Percentiles rank a stretch among this genome's conserved stretches.
phyloP scores from a whole-genome alignment of 805 yeast species.

The Saccharomycopsis fibuligera region DNA sequence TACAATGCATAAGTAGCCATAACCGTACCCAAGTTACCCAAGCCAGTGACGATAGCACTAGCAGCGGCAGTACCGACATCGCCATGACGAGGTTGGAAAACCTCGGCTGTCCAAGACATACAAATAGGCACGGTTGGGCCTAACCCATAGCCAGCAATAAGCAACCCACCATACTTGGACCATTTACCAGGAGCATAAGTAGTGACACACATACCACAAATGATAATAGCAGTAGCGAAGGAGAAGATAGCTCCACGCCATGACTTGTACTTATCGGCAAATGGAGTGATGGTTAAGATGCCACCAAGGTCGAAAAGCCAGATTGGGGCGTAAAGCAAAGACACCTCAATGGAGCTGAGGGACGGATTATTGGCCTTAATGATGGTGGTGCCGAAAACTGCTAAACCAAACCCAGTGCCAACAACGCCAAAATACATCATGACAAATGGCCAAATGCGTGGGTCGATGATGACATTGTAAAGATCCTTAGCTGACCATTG shows the following conservation, averaged over 20 bases:
- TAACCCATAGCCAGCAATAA: conserved; percentile 78
- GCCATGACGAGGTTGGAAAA: conserved; percentile 64
- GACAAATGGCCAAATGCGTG: conserved; percentile 71
- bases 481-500: conserved; percentile 61
- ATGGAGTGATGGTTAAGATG: conserved; percentile 67
- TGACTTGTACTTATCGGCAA: conserved; percentile 63
- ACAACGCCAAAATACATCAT: conserved; percentile 91
- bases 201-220: conserved; percentile 66
- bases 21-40: conserved; percentile 83
- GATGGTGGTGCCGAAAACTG: conserved; percentile 78
- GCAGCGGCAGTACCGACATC: conserved; percentile 82
- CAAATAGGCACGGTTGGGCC: conserved; percentile 89
- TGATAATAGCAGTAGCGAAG: conserved; percentile 57
- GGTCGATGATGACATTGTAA: conserved; percentile 46
- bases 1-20: conserved; percentile 81
- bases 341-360: conserved; percentile 59
- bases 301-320: conserved; percentile 83
- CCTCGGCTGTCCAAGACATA: conserved; percentile 79
- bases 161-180: conserved; percentile 73
- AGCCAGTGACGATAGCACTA: conserved; percentile 76
- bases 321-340: conserved; percentile 79
- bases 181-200: conserved; percentile 71
- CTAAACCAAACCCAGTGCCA: conserved; percentile 84
- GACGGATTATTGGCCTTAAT: conserved; percentile 57
- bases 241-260: conserved; percentile 59